Evolutionary conservation across 1,284 basidiomycete species (phyloP).

Genomic region (Golubevia pallescens): DNA sequence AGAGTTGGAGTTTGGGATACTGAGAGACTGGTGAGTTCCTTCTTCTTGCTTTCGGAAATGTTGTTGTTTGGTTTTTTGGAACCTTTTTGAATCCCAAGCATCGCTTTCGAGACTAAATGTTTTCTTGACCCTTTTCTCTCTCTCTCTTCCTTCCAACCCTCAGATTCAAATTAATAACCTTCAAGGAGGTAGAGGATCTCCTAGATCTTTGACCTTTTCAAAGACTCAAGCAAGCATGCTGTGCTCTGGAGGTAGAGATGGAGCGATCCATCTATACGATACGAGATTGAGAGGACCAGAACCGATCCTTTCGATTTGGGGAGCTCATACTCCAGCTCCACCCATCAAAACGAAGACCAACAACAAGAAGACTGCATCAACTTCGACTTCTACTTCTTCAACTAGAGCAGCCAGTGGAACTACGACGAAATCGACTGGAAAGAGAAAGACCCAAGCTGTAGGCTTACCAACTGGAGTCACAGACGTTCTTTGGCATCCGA

Average conservation of each 20-base stretch:
- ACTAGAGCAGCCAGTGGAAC: no score
- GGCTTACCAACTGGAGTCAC: neutral
- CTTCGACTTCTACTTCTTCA: no score
- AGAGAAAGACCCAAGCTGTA: neutral
- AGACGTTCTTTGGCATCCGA: neutral
- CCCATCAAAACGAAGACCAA: neutral
- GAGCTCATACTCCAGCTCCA: slow-evolving; percentile 25
- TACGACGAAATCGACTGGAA: neutral
- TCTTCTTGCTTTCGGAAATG: neutral
- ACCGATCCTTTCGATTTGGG: slow-evolving; percentile 41
- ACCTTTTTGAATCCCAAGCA: neutral
- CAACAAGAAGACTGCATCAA: neutral
- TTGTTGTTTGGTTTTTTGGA: neutral
- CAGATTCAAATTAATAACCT: neutral
- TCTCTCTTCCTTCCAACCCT: neutral
- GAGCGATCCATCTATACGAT: slow-evolving; percentile 52
- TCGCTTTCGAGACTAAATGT: no score
- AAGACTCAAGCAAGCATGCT: slow-evolving; percentile 16
- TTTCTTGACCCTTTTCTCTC: no score
- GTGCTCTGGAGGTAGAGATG: slow-evolving; percentile 51
- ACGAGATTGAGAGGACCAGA: slow-evolving; percentile 15
- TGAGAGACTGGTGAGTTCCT: slow-evolving; percentile 30
- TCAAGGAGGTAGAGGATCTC: neutral
- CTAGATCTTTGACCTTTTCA: neutral
- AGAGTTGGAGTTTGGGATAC: slow-evolving; percentile 50